phyloP scores from a whole-genome alignment of 306 rosid species.

The Cicer arietinum region DNA sequence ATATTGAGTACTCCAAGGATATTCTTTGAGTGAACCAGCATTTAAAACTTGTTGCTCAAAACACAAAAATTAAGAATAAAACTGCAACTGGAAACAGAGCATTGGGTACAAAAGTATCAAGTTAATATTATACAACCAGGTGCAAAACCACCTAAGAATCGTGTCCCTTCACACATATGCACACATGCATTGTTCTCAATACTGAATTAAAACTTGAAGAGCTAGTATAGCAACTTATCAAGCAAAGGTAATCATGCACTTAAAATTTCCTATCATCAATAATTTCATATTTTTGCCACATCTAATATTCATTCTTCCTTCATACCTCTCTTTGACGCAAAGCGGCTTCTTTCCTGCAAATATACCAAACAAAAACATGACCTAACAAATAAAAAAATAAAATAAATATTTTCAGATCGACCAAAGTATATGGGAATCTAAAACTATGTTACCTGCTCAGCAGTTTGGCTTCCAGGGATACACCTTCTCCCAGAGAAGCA shows the following conservation, averaged over 20 bases:
- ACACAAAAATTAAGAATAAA: slow-evolving; percentile 38
- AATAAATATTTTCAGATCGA: slow-evolving; percentile 12
- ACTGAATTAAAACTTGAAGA: slow-evolving; percentile 26
- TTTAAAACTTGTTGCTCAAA: slow-evolving; percentile 31
- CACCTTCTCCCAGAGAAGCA: slow-evolving; percentile 95
- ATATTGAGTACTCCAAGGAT: slow-evolving; percentile 42
- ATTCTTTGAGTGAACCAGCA: slow-evolving; percentile 42
- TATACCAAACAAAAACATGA: slow-evolving; percentile 48
- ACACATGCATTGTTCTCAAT: slow-evolving; percentile 6
- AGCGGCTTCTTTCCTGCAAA: slow-evolving; percentile 93
- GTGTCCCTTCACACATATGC: slow-evolving; percentile 25
- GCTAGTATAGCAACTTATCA: slow-evolving; percentile 35
- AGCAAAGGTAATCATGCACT: slow-evolving; percentile 37
- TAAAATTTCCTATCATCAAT: slow-evolving; percentile 34
- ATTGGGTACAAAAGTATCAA: slow-evolving; percentile 26
- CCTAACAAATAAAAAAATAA: neutral
- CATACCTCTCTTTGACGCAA: slow-evolving; percentile 96
- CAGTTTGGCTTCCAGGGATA: slow-evolving; percentile 91
- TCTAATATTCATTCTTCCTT: slow-evolving; percentile 32
- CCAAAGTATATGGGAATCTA: slow-evolving; percentile 26
- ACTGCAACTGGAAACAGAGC: slow-evolving; percentile 19
- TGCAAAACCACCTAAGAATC: neutral
- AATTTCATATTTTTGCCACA: slow-evolving; percentile 42
- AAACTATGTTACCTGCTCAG: slow-evolving; percentile 71
- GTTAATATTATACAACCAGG: slow-evolving; percentile 24